A percentile compares a stretch with the other conserved stretches of the same genome.
Evolutionary conservation across 1,284 basidiomycete genomes (phyloP).

Genomic region (Leccinum angustisporum): DNA sequence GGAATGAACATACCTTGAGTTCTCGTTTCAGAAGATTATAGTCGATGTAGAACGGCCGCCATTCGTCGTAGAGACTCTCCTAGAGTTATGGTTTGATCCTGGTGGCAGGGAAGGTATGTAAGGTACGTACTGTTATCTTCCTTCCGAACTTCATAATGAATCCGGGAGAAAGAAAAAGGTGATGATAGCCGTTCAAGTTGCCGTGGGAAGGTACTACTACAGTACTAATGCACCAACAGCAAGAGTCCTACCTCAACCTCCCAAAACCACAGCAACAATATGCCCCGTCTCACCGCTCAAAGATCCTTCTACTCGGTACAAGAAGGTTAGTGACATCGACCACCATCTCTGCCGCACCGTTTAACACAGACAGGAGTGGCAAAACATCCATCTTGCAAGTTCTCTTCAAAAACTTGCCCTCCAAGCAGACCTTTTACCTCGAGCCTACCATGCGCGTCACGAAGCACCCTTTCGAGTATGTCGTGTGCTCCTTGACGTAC

Average conservation of each 20-base stretch:
- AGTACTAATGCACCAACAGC: conserved; percentile 3
- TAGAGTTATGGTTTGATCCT: conserved; percentile 31
- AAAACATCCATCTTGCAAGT: conserved; percentile 93
- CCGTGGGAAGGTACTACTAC: conserved; percentile 13
- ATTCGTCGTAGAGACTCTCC: conserved; percentile 86
- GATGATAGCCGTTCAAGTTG: neutral
- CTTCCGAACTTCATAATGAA: conserved; percentile 81
- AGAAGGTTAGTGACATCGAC: conserved; percentile 54
- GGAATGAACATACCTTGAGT: conserved; percentile 63
- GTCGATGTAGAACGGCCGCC: conserved; percentile 88
- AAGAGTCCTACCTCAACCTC: conserved; percentile 13
- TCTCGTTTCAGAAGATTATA: conserved; percentile 89
- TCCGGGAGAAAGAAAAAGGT: neutral
- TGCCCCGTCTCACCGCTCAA: conserved; percentile 46
- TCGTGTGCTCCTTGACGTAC: conserved; percentile 19
- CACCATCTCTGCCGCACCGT: conserved; percentile 17
- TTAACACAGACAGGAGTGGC: conserved; percentile 62
- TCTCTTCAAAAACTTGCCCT: conserved; percentile 81
- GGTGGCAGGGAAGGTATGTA: neutral
- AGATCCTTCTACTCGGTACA: conserved; percentile 78
- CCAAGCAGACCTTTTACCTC: conserved; percentile 90
- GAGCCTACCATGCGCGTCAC: conserved; percentile 81
- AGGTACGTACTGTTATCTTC: conserved; percentile 74
- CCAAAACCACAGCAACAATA: conserved; percentile 14
- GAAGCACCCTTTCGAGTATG: conserved; percentile 82